A percentile compares a stretch with the other conserved stretches of the same genome.
Evolutionary conservation across 305 asterid species (phyloP).

Genomic region (Fraxinus nigra): DNA sequence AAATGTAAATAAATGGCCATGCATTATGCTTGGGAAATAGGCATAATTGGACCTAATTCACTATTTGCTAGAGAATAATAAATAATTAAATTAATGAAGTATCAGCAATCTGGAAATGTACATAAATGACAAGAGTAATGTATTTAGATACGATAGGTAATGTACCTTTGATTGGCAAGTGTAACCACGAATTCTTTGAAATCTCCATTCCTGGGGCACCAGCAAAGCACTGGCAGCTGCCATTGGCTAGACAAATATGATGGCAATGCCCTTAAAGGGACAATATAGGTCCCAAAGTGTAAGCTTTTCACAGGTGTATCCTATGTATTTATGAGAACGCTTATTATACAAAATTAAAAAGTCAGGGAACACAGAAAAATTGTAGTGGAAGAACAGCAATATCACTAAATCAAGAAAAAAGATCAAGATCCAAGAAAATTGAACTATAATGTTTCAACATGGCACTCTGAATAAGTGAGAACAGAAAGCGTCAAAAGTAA

Average conservation of each 20-base stretch:
- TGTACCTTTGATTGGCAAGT: constrained; percentile 33
- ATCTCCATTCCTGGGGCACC: constrained; percentile 25
- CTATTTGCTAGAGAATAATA: neutral
- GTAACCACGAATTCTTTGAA: constrained; percentile 22
- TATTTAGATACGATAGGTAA: neutral
- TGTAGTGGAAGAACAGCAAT: neutral
- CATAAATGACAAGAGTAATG: neutral
- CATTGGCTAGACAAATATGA: constrained; percentile 26
- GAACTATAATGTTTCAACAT: neutral
- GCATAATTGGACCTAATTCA: neutral
- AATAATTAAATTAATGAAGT: neutral
- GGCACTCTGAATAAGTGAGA: neutral
- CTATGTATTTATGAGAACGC: neutral
- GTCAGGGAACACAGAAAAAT: neutral
- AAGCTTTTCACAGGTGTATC: neutral
- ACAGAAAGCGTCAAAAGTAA: neutral
- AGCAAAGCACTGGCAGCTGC: constrained; percentile 38
- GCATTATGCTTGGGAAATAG: neutral
- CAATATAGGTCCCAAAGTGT: neutral
- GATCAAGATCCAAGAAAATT: neutral
- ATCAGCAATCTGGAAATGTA: neutral
- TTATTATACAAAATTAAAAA: neutral
- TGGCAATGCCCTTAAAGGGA: constrained; percentile 9
- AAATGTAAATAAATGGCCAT: neutral
- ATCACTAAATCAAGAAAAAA: neutral